phyloP scores from a whole-genome alignment of 192 early-diverging fungal genomes.

The Podila epicladia region DNA sequence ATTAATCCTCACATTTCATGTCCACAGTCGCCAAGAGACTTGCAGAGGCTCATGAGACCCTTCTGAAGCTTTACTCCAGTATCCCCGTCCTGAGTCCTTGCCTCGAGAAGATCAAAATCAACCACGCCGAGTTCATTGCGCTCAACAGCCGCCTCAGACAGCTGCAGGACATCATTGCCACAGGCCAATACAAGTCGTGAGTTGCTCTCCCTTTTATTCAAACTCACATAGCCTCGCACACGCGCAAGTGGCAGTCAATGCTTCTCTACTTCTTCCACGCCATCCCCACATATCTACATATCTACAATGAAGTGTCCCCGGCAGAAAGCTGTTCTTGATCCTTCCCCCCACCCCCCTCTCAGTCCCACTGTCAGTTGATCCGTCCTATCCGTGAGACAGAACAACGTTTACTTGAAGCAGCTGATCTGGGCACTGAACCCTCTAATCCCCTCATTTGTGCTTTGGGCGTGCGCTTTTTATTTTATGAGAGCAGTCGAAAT shows the following conservation, averaged over 20 bases:
- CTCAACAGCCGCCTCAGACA: slow-evolving; percentile 32
- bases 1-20: slow-evolving; percentile 11
- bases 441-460: too few relatives aligned
- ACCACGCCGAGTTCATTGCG: slow-evolving; percentile 38
- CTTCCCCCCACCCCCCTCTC: too few relatives aligned
- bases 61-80: slow-evolving; percentile 38
- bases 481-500: neutral
- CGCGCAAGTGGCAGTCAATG: neutral
- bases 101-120: slow-evolving; percentile 46
- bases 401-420: too few relatives aligned
- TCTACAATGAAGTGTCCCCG: too few relatives aligned
- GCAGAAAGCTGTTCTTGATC: too few relatives aligned
- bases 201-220: neutral
- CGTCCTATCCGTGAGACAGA: too few relatives aligned
- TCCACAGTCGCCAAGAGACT: slow-evolving; percentile 37
- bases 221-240: neutral
- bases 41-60: slow-evolving; percentile 35
- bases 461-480: neutral
- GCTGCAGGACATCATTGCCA: slow-evolving; percentile 16
- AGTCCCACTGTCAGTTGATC: too few relatives aligned
- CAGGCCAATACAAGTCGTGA: slow-evolving; percentile 14
- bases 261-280: neutral
- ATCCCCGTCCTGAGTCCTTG: slow-evolving; percentile 41
- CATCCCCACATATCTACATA: too few relatives aligned
- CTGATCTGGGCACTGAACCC: too few relatives aligned